phyloP scores from a whole-genome alignment of 768 basidiomycete species.

The Hirschioporus abietinus region DNA sequence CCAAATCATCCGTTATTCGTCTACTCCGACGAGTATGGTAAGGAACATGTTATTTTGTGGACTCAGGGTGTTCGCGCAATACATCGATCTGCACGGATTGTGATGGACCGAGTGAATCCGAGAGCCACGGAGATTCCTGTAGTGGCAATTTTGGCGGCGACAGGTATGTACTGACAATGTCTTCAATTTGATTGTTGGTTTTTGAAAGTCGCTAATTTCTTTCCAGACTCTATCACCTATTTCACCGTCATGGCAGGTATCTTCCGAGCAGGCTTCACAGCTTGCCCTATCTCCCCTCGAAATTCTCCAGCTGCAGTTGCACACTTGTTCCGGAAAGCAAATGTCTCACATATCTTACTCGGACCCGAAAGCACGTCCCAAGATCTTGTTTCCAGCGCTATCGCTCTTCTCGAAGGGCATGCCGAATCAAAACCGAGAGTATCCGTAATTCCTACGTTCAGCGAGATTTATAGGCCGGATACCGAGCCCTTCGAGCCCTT shows the following conservation, averaged over 20 bases:
- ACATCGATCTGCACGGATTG: slow-evolving; percentile 16
- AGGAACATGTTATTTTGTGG: slow-evolving; percentile 15
- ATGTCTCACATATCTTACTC: slow-evolving; percentile 19
- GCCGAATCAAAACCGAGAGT: slow-evolving; percentile 9
- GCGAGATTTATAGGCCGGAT: slow-evolving; percentile 12
- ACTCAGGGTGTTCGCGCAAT: slow-evolving; percentile 16
- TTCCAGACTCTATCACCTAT: slow-evolving; percentile 27
- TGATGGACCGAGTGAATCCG: slow-evolving; percentile 7
- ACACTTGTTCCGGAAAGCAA: slow-evolving; percentile 26
- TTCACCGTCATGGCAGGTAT: slow-evolving; percentile 19
- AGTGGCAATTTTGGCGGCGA: background rate
- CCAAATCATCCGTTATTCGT: slow-evolving; percentile 19
- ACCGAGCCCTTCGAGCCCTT: background rate
- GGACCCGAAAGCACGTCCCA: slow-evolving; percentile 16
- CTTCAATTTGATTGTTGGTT: background rate
- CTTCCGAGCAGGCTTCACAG: slow-evolving; percentile 14
- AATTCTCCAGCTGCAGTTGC: slow-evolving; percentile 31
- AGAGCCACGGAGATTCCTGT: background rate
- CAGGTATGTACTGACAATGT: background rate
- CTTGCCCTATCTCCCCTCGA: slow-evolving; percentile 22
- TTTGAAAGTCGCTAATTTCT: background rate
- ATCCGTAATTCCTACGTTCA: slow-evolving; percentile 14
- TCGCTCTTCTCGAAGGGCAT: slow-evolving; percentile 3
- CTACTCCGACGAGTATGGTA: slow-evolving; percentile 8
- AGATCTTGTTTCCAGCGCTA: slow-evolving; percentile 14